These are phyloP conservation scores for Stemphylium lycopersici DNA, from an alignment of 2,329 filamentous ascomycete genomes.

Conservation along the genomic window DNA sequence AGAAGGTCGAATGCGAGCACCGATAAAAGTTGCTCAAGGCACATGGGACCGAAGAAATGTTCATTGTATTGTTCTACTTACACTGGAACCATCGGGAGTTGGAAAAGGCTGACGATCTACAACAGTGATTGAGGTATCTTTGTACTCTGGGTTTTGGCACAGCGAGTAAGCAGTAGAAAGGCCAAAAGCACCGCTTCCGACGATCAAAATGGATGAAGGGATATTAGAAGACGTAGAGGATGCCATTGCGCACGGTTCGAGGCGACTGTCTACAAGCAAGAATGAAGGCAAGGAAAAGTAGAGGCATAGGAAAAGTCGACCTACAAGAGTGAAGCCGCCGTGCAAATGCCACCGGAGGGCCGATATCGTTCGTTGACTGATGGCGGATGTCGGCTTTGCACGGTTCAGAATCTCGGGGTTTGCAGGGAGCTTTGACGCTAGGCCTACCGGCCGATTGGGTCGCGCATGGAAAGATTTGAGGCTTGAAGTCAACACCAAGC, in stretches of 20 bases:
- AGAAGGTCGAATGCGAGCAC: not conserved
- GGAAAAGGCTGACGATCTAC: constrained; percentile 65
- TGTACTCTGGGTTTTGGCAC: constrained; percentile 62
- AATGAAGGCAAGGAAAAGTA: constrained; percentile 4
- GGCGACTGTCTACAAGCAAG: not conserved
- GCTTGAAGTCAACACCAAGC: constrained; percentile 12
- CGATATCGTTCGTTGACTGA: constrained; percentile 41
- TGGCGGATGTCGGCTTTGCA: constrained; percentile 31
- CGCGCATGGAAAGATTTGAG: constrained; percentile 23
- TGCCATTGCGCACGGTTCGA: constrained; percentile 25
- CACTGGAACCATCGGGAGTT: constrained; percentile 63
- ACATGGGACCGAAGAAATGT: not conserved
- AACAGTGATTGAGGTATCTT: constrained; percentile 61
- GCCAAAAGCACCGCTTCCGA: constrained; percentile 62
- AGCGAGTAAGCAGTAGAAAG: constrained; percentile 74
- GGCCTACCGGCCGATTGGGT: constrained; percentile 22
- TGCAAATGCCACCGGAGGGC: constrained; percentile 20
- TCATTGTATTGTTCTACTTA: constrained; percentile 27
- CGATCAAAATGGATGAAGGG: constrained; percentile 55
- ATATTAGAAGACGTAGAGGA: constrained; percentile 22
- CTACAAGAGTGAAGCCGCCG: constrained; percentile 16
- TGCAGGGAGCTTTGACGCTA: constrained; percentile 22
- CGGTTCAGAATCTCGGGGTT: constrained; percentile 28
- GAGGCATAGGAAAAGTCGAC: not conserved
- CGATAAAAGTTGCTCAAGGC: not conserved